A percentile compares a stretch with the other conserved stretches of the same genome.
These are phyloP conservation scores for Fusarium sp. DNA, from an alignment of 2,329 filamentous ascomycete species.

Conservation along the genomic window DNA sequence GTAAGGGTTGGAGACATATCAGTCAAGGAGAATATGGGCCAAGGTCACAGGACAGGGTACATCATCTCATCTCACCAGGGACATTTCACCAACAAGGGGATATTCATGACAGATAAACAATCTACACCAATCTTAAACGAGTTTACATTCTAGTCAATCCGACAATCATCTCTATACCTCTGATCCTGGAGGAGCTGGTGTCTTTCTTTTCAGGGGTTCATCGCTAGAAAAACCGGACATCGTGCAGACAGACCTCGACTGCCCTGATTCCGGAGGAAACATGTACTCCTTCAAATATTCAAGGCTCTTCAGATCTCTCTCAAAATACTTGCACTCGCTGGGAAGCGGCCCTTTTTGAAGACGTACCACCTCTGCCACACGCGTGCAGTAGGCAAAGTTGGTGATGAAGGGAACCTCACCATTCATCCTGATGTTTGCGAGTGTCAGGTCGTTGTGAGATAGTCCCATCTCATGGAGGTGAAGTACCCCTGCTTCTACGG, in stretches of 20 bases:
- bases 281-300: background rate
- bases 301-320: background rate
- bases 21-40: background rate
- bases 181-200: background rate
- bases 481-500: background rate
- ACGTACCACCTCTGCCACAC: background rate
- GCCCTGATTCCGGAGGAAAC: background rate
- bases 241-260: background rate
- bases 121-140: background rate
- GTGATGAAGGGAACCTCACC: background rate
- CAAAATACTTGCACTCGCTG: background rate
- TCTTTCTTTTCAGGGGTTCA: background rate
- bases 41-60: background rate
- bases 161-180: background rate
- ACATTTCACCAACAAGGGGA: background rate
- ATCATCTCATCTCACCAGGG: background rate
- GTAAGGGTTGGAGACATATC: background rate
- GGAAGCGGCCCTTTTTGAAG: background rate
- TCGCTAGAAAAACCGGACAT: background rate
- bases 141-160: background rate
- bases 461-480: background rate
- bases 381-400: background rate
- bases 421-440: background rate
- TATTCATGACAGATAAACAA: background rate
- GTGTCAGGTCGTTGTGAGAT: background rate